phyloP scores from a whole-genome alignment of 805 yeast species.

The Wickerhamiella brachini region DNA sequence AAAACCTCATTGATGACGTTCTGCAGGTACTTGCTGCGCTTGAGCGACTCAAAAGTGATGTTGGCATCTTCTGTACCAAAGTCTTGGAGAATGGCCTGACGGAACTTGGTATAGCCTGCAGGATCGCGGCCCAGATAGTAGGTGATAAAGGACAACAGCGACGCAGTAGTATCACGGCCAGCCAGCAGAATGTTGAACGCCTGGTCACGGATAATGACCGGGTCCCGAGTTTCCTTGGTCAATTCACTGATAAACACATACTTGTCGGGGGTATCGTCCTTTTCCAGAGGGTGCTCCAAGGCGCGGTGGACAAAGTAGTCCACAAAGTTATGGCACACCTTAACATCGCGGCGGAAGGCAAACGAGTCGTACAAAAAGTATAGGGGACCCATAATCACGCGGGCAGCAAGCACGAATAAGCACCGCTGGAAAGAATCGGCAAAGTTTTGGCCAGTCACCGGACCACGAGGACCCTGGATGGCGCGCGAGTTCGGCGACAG shows the following conservation, averaged over 20 bases:
- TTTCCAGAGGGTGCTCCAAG: slow-evolving; percentile 22
- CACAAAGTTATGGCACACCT: slow-evolving; percentile 26
- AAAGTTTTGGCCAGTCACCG: slow-evolving; percentile 16
- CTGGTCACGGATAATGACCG: slow-evolving; percentile 35
- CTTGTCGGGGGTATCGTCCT: slow-evolving; percentile 23
- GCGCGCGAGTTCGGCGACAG: slow-evolving; percentile 9
- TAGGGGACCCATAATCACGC: slow-evolving; percentile 14
- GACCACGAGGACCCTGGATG: slow-evolving; percentile 14
- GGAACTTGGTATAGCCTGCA: slow-evolving; percentile 23
- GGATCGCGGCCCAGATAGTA: slow-evolving; percentile 33
- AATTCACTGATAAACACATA: slow-evolving; percentile 37
- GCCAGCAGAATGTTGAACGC: slow-evolving; percentile 38
- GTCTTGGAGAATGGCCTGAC: slow-evolving; percentile 26
- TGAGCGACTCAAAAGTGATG: slow-evolving; percentile 35
- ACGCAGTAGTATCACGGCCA: slow-evolving; percentile 45
- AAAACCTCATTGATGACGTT: slow-evolving; percentile 35
- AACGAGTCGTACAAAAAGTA: slow-evolving; percentile 17
- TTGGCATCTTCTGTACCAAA: slow-evolving; percentile 21
- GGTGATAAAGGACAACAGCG: slow-evolving; percentile 33
- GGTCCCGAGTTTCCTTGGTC: slow-evolving; percentile 36
- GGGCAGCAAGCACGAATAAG: slow-evolving; percentile 13
- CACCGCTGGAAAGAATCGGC: slow-evolving; percentile 17
- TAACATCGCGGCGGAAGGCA: slow-evolving; percentile 25
- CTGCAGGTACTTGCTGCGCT: slow-evolving; percentile 34
- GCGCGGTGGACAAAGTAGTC: slow-evolving; percentile 30